A percentile compares a stretch with the other conserved stretches of the same genome.
These are phyloP conservation scores for Fusarium duplospermum DNA, from an alignment of 2,329 filamentous ascomycete genomes.

Conservation along the genomic window DNA sequence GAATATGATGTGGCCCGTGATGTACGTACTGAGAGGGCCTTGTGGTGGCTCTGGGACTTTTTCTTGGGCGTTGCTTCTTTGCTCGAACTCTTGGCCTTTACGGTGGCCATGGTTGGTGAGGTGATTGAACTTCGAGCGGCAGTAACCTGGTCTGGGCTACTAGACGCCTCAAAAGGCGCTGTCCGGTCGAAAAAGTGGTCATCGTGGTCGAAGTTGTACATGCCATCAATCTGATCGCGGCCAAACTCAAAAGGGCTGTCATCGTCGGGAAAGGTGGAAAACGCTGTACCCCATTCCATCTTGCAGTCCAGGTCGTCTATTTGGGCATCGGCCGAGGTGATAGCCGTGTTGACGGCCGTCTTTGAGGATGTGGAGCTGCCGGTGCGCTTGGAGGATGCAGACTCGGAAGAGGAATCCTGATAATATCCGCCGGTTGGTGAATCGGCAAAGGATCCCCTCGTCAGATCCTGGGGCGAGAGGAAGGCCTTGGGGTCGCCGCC, in stretches of 20 bases:
- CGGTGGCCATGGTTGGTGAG: slow-evolving; percentile 57
- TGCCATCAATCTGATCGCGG: slow-evolving; percentile 42
- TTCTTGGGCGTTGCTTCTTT: slow-evolving; percentile 44
- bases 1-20: slow-evolving; percentile 13
- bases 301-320: slow-evolving; percentile 57
- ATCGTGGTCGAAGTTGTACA: slow-evolving; percentile 50
- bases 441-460: slow-evolving; percentile 54
- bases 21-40: slow-evolving; percentile 54
- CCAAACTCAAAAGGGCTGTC: slow-evolving; percentile 52
- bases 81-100: slow-evolving; percentile 50
- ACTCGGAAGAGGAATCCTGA: slow-evolving; percentile 65
- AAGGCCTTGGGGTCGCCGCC: slow-evolving; percentile 48
- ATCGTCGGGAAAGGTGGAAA: slow-evolving; percentile 53
- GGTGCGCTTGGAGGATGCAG: slow-evolving; percentile 61
- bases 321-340: slow-evolving; percentile 55
- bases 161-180: slow-evolving; percentile 70
- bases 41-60: slow-evolving; percentile 39
- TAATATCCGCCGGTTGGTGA: slow-evolving; percentile 55
- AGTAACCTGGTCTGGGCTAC: slow-evolving; percentile 61
- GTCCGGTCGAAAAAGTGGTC: slow-evolving; percentile 61
- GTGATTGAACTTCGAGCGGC: slow-evolving; percentile 49
- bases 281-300: slow-evolving; percentile 57
- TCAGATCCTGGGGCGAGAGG: slow-evolving; percentile 49
- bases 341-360: slow-evolving; percentile 53
- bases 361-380: slow-evolving; percentile 60